These are phyloP conservation scores for Fusarium stilboides DNA, from an alignment of 2,329 filamentous ascomycete genomes.

Conservation along the genomic window DNA sequence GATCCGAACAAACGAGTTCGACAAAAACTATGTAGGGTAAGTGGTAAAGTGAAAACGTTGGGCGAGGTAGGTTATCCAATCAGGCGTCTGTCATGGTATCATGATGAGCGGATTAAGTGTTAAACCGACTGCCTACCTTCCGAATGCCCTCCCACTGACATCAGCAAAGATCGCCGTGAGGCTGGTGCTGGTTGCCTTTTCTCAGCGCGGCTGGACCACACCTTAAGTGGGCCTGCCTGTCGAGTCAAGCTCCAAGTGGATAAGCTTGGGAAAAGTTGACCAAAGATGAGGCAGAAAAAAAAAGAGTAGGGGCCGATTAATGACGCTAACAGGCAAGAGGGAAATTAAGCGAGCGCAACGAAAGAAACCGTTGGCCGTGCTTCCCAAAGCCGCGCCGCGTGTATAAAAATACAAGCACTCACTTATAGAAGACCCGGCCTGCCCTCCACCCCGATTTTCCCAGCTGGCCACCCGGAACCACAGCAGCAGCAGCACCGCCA, in stretches of 20 bases:
- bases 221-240: conserved; percentile 32
- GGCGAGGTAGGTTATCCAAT: neutral
- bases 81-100: neutral
- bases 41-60: neutral
- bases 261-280: conserved; percentile 36
- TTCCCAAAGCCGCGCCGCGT: conserved; percentile 53
- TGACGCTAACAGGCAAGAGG: conserved; percentile 55
- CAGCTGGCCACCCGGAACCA: conserved; percentile 50
- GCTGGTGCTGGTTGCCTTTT: conserved; percentile 35
- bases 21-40: neutral
- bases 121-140: conserved; percentile 12
- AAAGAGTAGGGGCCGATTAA: conserved; percentile 43
- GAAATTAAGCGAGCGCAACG: conserved; percentile 57
- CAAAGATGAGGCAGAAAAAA: conserved; percentile 40
- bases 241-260: conserved; percentile 37
- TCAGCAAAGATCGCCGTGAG: conserved; percentile 41
- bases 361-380: conserved; percentile 55
- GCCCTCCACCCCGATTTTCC: conserved; percentile 61
- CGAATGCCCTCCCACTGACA: neutral
- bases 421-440: conserved; percentile 62
- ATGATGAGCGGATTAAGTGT: conserved; percentile 12
- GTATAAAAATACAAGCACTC: conserved; percentile 64
- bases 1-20: too few species aligned
- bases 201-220: conserved; percentile 32
- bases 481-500: conserved; percentile 38